These are phyloP conservation scores for Colletotrichum scovillei DNA, from an alignment of 2,329 filamentous ascomycete species.

Conservation along the genomic window DNA sequence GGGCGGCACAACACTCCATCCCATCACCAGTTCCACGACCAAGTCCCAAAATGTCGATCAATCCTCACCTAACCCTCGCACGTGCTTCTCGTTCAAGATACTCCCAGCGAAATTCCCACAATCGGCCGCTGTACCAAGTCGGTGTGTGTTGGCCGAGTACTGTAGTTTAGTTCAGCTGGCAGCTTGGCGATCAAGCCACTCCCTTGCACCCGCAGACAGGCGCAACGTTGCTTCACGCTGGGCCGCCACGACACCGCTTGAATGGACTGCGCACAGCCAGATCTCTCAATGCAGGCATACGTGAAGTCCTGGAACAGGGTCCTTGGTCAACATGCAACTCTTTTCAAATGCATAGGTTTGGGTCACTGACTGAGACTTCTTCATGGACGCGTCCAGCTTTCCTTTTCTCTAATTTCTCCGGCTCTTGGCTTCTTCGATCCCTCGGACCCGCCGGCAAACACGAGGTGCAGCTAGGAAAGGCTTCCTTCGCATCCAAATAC, in stretches of 20 bases:
- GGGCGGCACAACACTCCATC: background rate
- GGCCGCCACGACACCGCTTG: background rate
- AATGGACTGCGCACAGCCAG: no score
- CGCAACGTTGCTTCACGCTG: constrained; percentile 11
- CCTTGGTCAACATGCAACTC: no score
- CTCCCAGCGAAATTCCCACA: background rate
- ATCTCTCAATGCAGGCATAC: no score
- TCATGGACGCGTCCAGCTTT: background rate
- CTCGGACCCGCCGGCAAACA: constrained; percentile 6
- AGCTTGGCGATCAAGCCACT: constrained; percentile 21
- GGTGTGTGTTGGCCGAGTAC: background rate
- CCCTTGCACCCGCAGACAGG: background rate
- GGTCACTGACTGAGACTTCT: background rate
- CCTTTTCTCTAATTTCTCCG: background rate
- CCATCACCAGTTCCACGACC: background rate
- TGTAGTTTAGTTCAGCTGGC: constrained; percentile 8
- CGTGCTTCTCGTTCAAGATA: background rate
- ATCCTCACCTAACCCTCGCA: background rate
- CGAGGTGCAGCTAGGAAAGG: constrained; percentile 1
- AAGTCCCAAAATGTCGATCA: background rate
- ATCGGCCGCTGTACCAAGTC: background rate
- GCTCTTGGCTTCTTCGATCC: background rate
- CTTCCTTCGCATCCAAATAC: background rate
- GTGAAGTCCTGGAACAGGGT: no score
- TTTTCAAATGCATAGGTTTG: background rate